A percentile compares a stretch with the other conserved stretches of the same genome.
Conservation (phyloP, 1,284 basidiomycete species). For the Ceratobasidium sp. region DNA sequence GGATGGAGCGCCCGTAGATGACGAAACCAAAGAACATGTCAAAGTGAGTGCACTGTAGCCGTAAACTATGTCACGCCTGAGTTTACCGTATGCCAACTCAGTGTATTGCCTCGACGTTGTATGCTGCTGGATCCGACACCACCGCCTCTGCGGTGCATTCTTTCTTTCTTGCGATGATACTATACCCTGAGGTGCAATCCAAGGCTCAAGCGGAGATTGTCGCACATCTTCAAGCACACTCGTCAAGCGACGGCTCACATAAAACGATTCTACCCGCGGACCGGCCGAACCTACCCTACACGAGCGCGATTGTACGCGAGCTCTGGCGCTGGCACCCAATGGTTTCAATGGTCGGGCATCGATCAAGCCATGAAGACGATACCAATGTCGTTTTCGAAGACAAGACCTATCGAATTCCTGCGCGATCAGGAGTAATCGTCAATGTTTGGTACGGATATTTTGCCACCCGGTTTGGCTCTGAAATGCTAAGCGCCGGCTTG, state of each 20-base stretch:
- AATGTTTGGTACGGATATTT: constrained; percentile 6
- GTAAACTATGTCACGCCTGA: too few relatives aligned
- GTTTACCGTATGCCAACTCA: too few relatives aligned
- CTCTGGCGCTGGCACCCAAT: constrained; percentile 24
- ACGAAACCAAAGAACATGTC: background rate
- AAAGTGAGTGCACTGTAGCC: background rate
- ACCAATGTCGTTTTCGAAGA: constrained; percentile 5
- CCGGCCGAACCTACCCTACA: constrained; percentile 7
- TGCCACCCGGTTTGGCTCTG: background rate
- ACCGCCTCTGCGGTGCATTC: constrained; percentile 30
- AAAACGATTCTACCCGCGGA: constrained; percentile 3
- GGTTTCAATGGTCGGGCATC: constrained; percentile 13
- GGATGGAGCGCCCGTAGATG: background rate
- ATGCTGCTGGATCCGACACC: constrained; percentile 52
- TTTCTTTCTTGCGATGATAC: constrained; percentile 30
- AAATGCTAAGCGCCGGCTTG: background rate
- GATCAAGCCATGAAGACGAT: constrained; percentile 16
- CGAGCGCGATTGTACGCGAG: constrained; percentile 25
- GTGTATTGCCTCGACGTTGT: constrained; percentile 49
- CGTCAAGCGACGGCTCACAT: background rate
- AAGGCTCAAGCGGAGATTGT: constrained; percentile 20
- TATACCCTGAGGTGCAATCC: constrained; percentile 21
- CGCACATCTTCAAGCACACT: background rate
- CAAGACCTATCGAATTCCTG: constrained; percentile 33
- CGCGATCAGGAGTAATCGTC: constrained; percentile 5